phyloP scores from a whole-genome alignment of 2,329 filamentous ascomycete species.

The Rugonectria rugulosa region DNA sequence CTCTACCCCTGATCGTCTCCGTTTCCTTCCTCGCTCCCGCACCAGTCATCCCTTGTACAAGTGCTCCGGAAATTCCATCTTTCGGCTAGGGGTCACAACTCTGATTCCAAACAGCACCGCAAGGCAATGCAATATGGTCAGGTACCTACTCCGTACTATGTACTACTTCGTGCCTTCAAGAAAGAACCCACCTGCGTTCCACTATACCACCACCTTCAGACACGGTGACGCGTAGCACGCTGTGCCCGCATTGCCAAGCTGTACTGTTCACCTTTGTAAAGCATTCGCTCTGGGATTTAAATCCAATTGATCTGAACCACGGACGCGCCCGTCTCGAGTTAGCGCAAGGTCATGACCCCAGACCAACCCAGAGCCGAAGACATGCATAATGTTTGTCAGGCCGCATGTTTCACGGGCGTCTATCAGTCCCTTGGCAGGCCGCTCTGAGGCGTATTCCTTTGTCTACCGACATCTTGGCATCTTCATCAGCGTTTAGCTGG shows the following conservation, averaged over 20 bases:
- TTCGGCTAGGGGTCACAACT: conserved; percentile 3
- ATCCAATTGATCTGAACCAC: too few species aligned
- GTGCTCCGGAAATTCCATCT: conserved; percentile 3
- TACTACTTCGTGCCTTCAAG: too few species aligned
- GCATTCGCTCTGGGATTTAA: too few species aligned
- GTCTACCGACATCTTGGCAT: neutral
- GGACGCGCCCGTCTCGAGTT: too few species aligned
- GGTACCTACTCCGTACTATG: too few species aligned
- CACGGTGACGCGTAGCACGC: conserved; percentile 1
- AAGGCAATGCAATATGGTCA: too few species aligned
- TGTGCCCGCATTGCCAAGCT: neutral
- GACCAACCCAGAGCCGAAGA: conserved; percentile 6
- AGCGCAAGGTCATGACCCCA: neutral
- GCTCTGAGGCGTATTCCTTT: neutral
- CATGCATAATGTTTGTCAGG: neutral
- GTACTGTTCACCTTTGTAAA: too few species aligned
- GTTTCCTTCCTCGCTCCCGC: neutral
- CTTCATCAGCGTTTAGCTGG: neutral
- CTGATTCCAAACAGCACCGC: conserved; percentile 2
- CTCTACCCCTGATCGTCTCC: neutral
- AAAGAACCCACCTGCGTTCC: neutral
- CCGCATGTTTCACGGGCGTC: conserved; percentile 6
- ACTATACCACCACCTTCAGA: neutral
- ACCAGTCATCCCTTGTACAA: neutral
- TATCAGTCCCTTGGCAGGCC: conserved; percentile 15